Evolutionary conservation across 176 grass and related monocot species (phyloP), one percentile per base, ranked within the genome.

Genomic region (Cenchrus purpureus): DNA sequence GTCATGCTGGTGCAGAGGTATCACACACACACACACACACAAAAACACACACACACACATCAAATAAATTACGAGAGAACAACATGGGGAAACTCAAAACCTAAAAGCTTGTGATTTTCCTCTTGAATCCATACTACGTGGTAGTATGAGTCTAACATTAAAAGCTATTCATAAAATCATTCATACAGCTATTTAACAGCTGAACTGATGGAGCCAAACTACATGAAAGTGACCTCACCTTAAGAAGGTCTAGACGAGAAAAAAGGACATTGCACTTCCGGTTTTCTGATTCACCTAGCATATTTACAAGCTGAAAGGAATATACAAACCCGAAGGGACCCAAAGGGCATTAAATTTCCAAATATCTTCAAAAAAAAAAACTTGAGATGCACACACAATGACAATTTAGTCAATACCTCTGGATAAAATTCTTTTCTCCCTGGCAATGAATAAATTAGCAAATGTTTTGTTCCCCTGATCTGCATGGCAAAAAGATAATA

Each of bases 371-470:
- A 17, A 17, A 25, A 31, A 31, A 12, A 63, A 19, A 42, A 80
- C 31, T 71, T 83, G 34, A 64, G 43, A 74, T 64, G 60, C 14
- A 68, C 29, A 40, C 58, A 7, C 19, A 80, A 17, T 63, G n/a
- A 2, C 37, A 40, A n/a, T 59, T 25, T n/a, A 77, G 50, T 73
- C 62, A 78, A 43, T 84, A 98, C 96, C 96, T 98, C 96, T 44
- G 83, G 91, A 76, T 98, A 98, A 66, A 95, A 95, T 82, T 95
- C 93, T 66, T 95, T 93, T 81, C 93, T 95, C 51, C 81, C 91
- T 56, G 95, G 95, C 61, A 95, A 82, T 64, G 95, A 98, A 88
- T 98, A 98, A 32, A 98, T 80, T 57, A 95, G 84, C 63, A 95
- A 82, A 89, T 98, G 92, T 32, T 90, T 70, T 65, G 87, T 67